Base-by-base conservation (phyloP, 345 rosid species). In the Populus davidiana region DNA sequence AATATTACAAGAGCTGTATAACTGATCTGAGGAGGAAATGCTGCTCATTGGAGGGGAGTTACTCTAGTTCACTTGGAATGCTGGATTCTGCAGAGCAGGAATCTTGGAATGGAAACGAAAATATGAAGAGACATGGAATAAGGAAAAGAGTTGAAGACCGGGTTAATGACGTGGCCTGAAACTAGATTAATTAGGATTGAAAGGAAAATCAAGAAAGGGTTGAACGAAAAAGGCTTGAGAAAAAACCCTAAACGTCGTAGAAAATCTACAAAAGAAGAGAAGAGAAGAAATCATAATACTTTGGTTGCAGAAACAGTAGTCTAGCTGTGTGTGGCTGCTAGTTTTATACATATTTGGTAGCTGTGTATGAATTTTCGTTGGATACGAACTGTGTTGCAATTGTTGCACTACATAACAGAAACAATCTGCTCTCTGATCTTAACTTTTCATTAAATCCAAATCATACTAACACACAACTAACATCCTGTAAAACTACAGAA, bases 21-120 rank as follows among this genome's bases (percentile, higher is more conserved):
- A 44, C 75, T 56, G 82, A 79, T 69, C 41, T 85, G 79, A 86
- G 85, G 67, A 79, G 72, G 50, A 85, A 82, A 71, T 82, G 75
- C 49, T 80, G 76, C 66, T 64, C 78, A 9, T 56, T 82, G 36
- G 86, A 87, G 73, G 79, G 87, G n/a, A n/a, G 87, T 23, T 83
- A 72, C 43, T 87, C 86, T 36, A 67, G 82, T 68, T 83, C 81
- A 54, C 72, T 79, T 76, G 85, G 85, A 49, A 80, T 74, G 59
- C 33, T 86, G 75, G 90, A 85, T 70, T 82, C 85, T 17, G 61
- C 83, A 36, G 82, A 84, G 83, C 82, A 82, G 67, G 91, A 85
- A 41, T 80, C 87, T 75, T 84, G 70, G 84, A 77, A 67, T 88
- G 85, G 90, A 78, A 84, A 79, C 73, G 77, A 52, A 87, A 83